phyloP scores from a whole-genome alignment of 202 grass and related monocot genomes.

The Eragrostis tef region DNA sequence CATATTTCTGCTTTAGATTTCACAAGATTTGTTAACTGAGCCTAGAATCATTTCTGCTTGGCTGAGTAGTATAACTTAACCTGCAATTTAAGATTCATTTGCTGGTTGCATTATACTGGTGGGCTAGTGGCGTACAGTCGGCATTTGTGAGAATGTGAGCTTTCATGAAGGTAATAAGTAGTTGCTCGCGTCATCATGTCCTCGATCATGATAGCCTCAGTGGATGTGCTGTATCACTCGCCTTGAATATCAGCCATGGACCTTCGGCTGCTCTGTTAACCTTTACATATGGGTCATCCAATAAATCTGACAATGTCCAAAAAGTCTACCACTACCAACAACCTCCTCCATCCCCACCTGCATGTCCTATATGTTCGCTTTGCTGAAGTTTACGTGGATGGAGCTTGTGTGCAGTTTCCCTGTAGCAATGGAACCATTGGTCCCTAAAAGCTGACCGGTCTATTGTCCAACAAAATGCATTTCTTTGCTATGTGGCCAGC shows the following conservation, averaged over 20 bases:
- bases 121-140: constrained; percentile 8
- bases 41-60: constrained; percentile 6
- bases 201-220: constrained; percentile 8
- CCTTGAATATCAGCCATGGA: neutral
- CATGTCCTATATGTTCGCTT: neutral
- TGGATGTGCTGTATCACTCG: constrained; percentile 36
- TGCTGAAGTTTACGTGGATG: neutral
- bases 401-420: neutral
- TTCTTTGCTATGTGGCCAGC: neutral
- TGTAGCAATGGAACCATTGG: neutral
- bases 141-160: neutral
- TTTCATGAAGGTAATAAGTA: constrained; percentile 16
- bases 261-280: neutral
- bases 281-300: constrained; percentile 6
- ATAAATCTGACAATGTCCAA: neutral
- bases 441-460: neutral
- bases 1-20: constrained; percentile 24
- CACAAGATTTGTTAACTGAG: neutral
- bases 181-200: constrained; percentile 29
- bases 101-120: neutral
- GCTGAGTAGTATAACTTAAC: constrained; percentile 22
- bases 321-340: constrained; percentile 4
- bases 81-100: neutral
- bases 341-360: neutral
- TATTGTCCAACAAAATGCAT: neutral